phyloP scores from a whole-genome alignment of 1,284 basidiomycete species.

The Mrakiaceae sp. region DNA sequence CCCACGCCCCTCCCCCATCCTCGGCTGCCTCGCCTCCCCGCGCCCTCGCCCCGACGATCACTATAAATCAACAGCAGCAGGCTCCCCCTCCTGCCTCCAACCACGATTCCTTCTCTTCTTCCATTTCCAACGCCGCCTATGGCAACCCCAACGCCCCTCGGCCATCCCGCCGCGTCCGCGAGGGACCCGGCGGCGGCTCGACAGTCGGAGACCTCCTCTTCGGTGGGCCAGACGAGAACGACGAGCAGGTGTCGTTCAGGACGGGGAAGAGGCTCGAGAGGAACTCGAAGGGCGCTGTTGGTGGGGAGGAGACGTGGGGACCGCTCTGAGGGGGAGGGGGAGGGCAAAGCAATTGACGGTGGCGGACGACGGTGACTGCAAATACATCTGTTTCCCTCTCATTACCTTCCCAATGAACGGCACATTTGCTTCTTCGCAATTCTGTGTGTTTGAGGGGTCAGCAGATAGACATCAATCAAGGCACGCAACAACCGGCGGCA shows the following conservation, averaged over 20 bases:
- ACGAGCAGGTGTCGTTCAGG: neutral
- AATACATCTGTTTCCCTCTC: too few species aligned
- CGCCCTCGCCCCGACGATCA: neutral
- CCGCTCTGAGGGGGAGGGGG: too few species aligned
- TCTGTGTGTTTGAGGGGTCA: too few species aligned
- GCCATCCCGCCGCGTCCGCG: conserved; percentile 3
- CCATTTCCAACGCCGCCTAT: neutral
- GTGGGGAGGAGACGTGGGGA: too few species aligned
- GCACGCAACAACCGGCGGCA: too few species aligned
- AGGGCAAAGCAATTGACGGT: too few species aligned
- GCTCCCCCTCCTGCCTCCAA: neutral
- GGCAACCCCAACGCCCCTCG: neutral
- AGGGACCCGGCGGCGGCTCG: conserved; percentile 2
- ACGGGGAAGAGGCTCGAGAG: neutral
- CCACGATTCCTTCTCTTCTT: neutral
- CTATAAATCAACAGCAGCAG: neutral
- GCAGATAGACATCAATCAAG: too few species aligned
- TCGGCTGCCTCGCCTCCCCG: too few species aligned
- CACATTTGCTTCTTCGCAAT: too few species aligned
- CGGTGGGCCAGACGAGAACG: neutral
- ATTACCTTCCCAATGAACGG: too few species aligned
- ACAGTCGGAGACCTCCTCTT: neutral
- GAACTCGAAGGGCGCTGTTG: too few species aligned
- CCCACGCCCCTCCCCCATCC: neutral
- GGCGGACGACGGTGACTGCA: too few species aligned